phyloP scores from a whole-genome alignment of 441 rosid species.

The Adansonia madagascariensis region DNA sequence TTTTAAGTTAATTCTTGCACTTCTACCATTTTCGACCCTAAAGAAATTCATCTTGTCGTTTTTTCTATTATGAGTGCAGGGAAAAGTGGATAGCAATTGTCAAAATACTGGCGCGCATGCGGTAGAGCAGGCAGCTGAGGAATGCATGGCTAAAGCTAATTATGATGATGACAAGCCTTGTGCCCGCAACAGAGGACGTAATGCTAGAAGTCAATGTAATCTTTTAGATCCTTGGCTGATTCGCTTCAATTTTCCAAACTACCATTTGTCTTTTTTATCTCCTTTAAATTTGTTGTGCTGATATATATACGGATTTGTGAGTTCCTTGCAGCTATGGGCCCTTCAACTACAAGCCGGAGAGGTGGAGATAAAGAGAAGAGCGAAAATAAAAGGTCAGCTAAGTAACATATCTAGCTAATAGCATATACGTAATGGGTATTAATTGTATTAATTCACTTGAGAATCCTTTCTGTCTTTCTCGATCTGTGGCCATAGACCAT shows the following conservation, averaged over 20 bases:
- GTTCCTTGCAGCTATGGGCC: conserved; percentile 52
- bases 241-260: neutral
- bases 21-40: neutral
- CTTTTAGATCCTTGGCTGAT: neutral
- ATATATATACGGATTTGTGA: neutral
- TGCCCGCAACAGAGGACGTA: conserved; percentile 42
- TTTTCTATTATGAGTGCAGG: conserved; percentile 32
- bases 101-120: conserved; percentile 35
- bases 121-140: conserved; percentile 35
- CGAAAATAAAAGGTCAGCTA: conserved; percentile 57
- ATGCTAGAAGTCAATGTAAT: conserved; percentile 63
- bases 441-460: too few species aligned
- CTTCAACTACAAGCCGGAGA: conserved; percentile 40
- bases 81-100: conserved; percentile 31
- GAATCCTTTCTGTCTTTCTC: too few species aligned
- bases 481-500: neutral
- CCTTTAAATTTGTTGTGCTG: conserved; percentile 7
- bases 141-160: conserved; percentile 32
- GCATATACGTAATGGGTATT: too few species aligned
- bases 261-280: neutral
- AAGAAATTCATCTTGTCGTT: neutral
- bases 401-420: neutral
- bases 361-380: conserved; percentile 46
- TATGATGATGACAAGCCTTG: conserved; percentile 30
- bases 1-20: neutral